Evolutionary conservation across 23 red algal species (phyloP).

Genomic region (Chondrus crispus): DNA sequence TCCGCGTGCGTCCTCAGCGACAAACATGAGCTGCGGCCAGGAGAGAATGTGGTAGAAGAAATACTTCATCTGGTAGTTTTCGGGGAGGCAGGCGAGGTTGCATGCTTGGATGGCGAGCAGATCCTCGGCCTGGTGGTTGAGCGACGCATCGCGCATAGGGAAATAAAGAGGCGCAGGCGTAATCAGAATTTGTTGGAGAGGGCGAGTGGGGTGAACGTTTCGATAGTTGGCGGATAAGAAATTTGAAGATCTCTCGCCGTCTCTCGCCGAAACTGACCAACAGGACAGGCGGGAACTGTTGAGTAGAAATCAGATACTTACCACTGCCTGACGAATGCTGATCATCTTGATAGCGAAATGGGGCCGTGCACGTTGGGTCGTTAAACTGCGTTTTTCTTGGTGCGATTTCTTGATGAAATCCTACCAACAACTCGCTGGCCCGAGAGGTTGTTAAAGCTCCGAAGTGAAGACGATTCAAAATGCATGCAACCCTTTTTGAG

Average conservation of each 20-base stretch:
- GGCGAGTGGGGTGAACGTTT: no score
- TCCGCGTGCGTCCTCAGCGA: conserved; percentile 83
- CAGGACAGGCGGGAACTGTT: not conserved
- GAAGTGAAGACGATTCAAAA: no score
- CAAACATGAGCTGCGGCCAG: conserved; percentile 96
- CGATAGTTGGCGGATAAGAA: no score
- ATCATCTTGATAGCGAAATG: conserved; percentile 35
- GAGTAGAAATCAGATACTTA: conserved; percentile 33
- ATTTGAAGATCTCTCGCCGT: no score
- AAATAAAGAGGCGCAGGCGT: not conserved
- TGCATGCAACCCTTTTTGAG: no score
- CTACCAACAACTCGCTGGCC: no score
- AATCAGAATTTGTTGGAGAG: not conserved
- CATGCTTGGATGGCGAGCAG: conserved; percentile 91
- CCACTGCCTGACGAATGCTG: conserved; percentile 85
- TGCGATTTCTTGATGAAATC: no score
- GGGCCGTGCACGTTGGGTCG: no score
- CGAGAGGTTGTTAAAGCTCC: no score
- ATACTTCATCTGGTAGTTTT: conserved; percentile 99
- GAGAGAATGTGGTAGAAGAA: conserved; percentile 98
- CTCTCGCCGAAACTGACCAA: no score
- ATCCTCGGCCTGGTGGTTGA: conserved; percentile 55
- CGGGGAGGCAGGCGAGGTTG: conserved; percentile 92
- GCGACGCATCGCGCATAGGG: not conserved
- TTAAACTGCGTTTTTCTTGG: no score